A percentile compares a stretch with the other conserved stretches of the same genome.
phyloP scores from a whole-genome alignment of 2,329 filamentous ascomycete genomes.

The Phaeosphaeria sp. region DNA sequence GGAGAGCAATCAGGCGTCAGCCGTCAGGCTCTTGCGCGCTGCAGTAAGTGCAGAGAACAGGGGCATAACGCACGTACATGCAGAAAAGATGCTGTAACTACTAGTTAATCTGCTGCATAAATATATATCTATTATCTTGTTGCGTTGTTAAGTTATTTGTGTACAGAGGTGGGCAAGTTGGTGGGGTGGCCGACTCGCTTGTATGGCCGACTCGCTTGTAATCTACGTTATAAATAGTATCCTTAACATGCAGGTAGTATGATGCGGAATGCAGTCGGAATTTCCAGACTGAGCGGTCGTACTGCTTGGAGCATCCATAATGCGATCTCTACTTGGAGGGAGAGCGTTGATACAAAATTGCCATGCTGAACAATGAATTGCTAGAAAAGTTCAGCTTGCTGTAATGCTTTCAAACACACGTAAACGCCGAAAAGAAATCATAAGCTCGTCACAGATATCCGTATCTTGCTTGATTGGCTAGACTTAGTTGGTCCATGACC shows the following conservation, averaged over 20 bases:
- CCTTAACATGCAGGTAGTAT: too few species aligned
- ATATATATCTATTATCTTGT: too few species aligned
- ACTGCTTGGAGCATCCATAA: neutral
- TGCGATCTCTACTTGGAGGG: neutral
- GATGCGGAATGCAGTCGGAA: neutral
- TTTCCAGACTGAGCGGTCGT: neutral
- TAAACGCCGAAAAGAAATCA: neutral
- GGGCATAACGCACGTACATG: constrained; percentile 3
- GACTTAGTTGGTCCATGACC: neutral
- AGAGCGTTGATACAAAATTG: neutral
- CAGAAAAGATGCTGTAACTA: neutral
- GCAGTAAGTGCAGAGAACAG: neutral
- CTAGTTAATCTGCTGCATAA: too few species aligned
- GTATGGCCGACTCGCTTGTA: too few species aligned
- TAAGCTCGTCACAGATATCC: neutral
- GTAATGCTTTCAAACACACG: neutral
- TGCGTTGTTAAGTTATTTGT: too few species aligned
- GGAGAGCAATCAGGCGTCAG: constrained; percentile 4
- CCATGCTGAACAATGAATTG: neutral
- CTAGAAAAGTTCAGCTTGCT: neutral
- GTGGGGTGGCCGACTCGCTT: too few species aligned
- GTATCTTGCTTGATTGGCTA: neutral
- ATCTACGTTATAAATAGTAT: neutral
- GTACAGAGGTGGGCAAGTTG: too few species aligned
- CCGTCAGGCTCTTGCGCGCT: constrained; percentile 3